Base-by-base conservation (phyloP, 2,329 filamentous ascomycete genomes). In the Penicillium freii region DNA sequence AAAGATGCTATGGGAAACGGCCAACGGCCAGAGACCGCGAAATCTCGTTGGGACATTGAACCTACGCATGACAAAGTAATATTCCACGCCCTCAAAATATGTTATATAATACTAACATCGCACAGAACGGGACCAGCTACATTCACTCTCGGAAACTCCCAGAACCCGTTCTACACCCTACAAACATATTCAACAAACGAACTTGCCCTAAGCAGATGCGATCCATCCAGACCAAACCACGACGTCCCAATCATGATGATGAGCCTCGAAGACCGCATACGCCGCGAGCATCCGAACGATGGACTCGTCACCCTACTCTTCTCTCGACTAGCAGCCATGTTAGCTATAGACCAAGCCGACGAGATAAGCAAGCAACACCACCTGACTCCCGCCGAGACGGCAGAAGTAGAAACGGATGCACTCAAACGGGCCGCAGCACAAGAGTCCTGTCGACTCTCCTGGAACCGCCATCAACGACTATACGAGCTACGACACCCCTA, bases 401-500 rank as follows among this genome's bases (percentile, higher is more conserved):
- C 73, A 33, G 73, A 78, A 23, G 69, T 78, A 4, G 75, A 80
- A 62, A 70, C 65, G 7, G 72, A 78, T 36, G 78, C 79, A 4
- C 71, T 81, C 17, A 72, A 69, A 23, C 69, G 75, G 17, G 78
- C 77, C 9, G 76, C 77, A 13, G 72, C 73, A 15, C 74, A 79
- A 57, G 78, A 81, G 59, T 77, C 78, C 9, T 80, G 77, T 62
- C 71, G 72, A 25, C 66, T 81, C 4, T 70, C 75, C 11, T 80
- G 78, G 75, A 78, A 79, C 54, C 67, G 66, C 2, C 63, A 69
- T 3, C 70, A 71, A 19, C 66, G 69, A 4, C 71, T 74, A 23
- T 81, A 81, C 62, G 77, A 80, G 58, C 69, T 81, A 11, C 72
- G 76, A 38, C 78, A 81, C 57, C 78, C 78, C 9, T 76, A 76